Evolutionary conservation across 192 early-diverging fungal genomes (phyloP).

Genomic region (Geranomyces variabilis): DNA sequence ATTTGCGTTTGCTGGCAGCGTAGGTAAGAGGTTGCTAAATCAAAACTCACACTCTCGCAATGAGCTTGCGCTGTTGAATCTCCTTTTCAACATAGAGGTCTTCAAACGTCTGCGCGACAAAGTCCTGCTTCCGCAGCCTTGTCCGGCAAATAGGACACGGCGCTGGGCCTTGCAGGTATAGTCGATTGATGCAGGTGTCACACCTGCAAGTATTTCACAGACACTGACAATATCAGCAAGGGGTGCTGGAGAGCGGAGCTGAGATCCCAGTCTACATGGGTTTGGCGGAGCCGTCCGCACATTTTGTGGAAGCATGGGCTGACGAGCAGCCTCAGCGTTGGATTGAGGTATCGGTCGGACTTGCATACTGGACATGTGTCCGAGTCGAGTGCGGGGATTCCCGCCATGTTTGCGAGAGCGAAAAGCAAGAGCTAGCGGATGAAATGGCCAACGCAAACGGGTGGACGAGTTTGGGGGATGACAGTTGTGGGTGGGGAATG

Average conservation of each 20-base stretch:
- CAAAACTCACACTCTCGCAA: conserved; percentile 30
- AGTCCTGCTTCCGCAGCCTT: conserved; percentile 79
- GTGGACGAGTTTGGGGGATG: no score
- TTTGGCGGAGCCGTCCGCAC: conserved; percentile 49
- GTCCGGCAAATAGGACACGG: conserved; percentile 88
- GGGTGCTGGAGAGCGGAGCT: not conserved
- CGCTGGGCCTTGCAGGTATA: conserved; percentile 83
- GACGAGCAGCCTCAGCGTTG: conserved; percentile 84
- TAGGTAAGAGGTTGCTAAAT: no score
- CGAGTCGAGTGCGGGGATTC: conserved; percentile 18
- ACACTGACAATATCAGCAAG: not conserved
- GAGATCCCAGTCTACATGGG: not conserved
- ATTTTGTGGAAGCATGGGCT: conserved; percentile 95
- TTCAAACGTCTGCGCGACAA: conserved; percentile 90
- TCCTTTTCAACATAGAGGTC: conserved; percentile 95
- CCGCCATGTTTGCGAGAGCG: conserved; percentile 2
- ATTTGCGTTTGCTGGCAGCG: no score
- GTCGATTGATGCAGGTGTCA: conserved; percentile 84
- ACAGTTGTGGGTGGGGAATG: no score
- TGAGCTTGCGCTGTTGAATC: conserved; percentile 72
- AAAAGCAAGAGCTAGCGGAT: no score
- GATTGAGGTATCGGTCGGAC: conserved; percentile 83
- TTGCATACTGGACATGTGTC: conserved; percentile 72
- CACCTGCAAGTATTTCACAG: conserved; percentile 63
- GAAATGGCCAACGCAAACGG: no score